phyloP scores from a whole-genome alignment of 2,329 filamentous ascomycete species.

The Daldinia sp. region DNA sequence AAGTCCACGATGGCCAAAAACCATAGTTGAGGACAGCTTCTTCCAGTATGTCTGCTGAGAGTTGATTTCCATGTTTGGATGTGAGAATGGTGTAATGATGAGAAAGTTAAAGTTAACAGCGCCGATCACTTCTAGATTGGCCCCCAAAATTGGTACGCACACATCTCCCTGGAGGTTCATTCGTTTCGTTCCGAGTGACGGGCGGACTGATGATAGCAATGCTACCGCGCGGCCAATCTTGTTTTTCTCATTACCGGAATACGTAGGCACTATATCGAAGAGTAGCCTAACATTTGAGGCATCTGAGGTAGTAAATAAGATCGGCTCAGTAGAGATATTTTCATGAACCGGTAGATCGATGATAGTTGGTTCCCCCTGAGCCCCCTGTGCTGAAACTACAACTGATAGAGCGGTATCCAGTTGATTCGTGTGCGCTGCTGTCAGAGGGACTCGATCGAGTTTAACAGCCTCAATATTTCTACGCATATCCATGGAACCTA shows the following conservation, averaged over 20 bases:
- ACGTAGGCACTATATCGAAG: slow-evolving; percentile 96
- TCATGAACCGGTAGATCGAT: slow-evolving; percentile 95
- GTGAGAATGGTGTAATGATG: slow-evolving; percentile 92
- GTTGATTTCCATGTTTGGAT: slow-evolving; percentile 93
- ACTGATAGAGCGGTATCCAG: slow-evolving; percentile 94
- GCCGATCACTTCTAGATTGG: slow-evolving; percentile 89
- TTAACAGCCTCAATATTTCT: slow-evolving; percentile 84
- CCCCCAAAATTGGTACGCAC: slow-evolving; percentile 89
- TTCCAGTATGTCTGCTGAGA: slow-evolving; percentile 97
- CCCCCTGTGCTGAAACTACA: slow-evolving; percentile 87
- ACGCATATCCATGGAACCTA: slow-evolving; percentile 94
- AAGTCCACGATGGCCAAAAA: slow-evolving; percentile 77
- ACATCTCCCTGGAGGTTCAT: slow-evolving; percentile 93
- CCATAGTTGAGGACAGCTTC: slow-evolving; percentile 88
- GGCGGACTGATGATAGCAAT: slow-evolving; percentile 86
- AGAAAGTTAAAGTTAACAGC: slow-evolving; percentile 97
- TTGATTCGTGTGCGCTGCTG: slow-evolving; percentile 90
- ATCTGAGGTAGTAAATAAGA: slow-evolving; percentile 86
- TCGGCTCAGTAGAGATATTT: slow-evolving; percentile 91
- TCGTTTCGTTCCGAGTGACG: slow-evolving; percentile 83
- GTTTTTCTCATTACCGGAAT: slow-evolving; percentile 88
- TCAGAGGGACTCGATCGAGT: slow-evolving; percentile 87
- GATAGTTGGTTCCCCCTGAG: slow-evolving; percentile 85
- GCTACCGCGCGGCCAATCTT: slow-evolving; percentile 92
- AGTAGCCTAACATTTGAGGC: slow-evolving; percentile 85